Conservation (phyloP, 2,329 filamentous ascomycete species). For the Ambrosiella cleistominuta region DNA sequence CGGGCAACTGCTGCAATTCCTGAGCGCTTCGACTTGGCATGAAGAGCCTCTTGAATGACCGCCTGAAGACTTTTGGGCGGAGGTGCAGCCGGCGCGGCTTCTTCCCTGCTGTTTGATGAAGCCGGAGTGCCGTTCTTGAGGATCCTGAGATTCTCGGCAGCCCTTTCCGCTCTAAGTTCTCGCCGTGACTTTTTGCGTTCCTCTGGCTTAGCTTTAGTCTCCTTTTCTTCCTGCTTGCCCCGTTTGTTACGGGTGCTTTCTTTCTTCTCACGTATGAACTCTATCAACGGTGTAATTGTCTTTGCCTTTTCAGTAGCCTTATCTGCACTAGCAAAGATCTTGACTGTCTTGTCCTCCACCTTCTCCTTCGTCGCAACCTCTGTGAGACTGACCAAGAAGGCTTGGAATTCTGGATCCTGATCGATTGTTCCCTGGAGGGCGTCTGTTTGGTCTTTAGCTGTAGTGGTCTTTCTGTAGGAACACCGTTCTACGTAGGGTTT, state of each 20-base stretch:
- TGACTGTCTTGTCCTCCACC: conserved; percentile 26
- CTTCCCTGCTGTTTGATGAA: conserved; percentile 15
- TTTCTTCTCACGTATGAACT: conserved; percentile 76
- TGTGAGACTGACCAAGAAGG: conserved; percentile 62
- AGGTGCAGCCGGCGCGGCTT: conserved; percentile 28
- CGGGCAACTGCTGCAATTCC: conserved; percentile 47
- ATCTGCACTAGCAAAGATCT: conserved; percentile 23
- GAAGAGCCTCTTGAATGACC: conserved; percentile 11
- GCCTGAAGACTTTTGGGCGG: conserved; percentile 17
- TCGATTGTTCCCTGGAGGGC: conserved; percentile 86
- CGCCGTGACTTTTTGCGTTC: conserved; percentile 21
- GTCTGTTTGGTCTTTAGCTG: conserved; percentile 57
- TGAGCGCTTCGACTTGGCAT: conserved; percentile 37
- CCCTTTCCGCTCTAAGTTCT: conserved; percentile 30
- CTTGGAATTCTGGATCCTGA: conserved; percentile 88
- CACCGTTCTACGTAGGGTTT: conserved; percentile 69
- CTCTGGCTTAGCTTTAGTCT: conserved; percentile 17
- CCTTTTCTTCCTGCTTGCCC: conserved; percentile 43
- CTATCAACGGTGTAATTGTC: conserved; percentile 65
- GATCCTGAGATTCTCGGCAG: conserved; percentile 45
- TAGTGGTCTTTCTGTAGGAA: conserved; percentile 67
- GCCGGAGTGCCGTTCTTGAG: conserved; percentile 38
- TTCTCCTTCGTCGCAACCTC: conserved; percentile 32
- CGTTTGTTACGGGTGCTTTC: conserved; percentile 29
- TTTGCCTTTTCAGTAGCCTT: conserved; percentile 36